phyloP scores from a whole-genome alignment of 2,329 filamentous ascomycete species.

The Kalmusia sp. region DNA sequence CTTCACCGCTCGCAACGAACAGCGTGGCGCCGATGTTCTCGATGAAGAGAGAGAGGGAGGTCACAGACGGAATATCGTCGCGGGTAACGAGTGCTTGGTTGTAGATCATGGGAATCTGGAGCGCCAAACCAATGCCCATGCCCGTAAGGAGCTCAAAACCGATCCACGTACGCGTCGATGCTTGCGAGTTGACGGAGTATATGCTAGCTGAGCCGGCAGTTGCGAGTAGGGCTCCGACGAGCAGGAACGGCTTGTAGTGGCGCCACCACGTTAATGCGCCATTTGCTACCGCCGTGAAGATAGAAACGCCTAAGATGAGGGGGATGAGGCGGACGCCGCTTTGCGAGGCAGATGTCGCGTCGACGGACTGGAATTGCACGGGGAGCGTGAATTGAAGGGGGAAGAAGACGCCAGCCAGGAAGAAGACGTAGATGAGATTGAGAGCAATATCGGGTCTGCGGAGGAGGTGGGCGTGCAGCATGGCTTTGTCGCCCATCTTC shows the following conservation, averaged over 20 bases:
- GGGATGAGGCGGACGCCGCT: constrained; percentile 37
- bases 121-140: constrained; percentile 50
- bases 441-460: constrained; percentile 23
- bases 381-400: constrained; percentile 37
- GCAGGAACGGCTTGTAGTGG: constrained; percentile 54
- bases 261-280: constrained; percentile 34
- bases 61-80: constrained; percentile 45
- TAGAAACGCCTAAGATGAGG: constrained; percentile 32
- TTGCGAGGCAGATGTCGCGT: constrained; percentile 31
- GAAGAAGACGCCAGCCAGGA: constrained; percentile 35
- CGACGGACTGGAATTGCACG: constrained; percentile 37
- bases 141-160: constrained; percentile 58
- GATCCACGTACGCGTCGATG: constrained; percentile 52
- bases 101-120: constrained; percentile 52
- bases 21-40: constrained; percentile 51
- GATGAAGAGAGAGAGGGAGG: constrained; percentile 47
- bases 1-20: constrained; percentile 49
- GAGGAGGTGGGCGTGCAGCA: constrained; percentile 32
- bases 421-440: constrained; percentile 30
- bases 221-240: constrained; percentile 33
- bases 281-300: constrained; percentile 36
- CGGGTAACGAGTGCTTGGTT: constrained; percentile 37
- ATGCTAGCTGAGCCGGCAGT: constrained; percentile 28
- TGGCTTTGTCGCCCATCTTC: constrained; percentile 33
- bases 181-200: constrained; percentile 47